A percentile compares a stretch with the other conserved stretches of the same genome.
phyloP scores from a whole-genome alignment of 2,329 filamentous ascomycete species.

The Aspergillus hortae region DNA sequence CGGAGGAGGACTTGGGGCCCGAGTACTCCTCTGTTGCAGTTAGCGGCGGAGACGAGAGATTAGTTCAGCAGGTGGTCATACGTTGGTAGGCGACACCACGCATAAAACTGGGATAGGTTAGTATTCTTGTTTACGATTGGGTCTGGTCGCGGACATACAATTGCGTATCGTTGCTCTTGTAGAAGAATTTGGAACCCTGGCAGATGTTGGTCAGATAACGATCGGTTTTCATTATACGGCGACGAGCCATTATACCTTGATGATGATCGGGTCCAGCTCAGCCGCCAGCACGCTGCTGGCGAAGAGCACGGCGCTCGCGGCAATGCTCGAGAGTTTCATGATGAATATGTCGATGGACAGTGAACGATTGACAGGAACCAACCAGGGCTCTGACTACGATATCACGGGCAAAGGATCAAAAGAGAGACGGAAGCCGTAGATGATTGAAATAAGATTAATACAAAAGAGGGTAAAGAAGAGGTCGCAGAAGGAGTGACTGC shows the following conservation, averaged over 20 bases:
- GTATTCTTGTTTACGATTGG: neutral
- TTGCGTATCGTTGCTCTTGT: constrained; percentile 69
- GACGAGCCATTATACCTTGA: constrained; percentile 53
- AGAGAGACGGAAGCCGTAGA: neutral
- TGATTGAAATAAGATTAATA: neutral
- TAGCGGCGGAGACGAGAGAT: neutral
- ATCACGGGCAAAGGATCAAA: neutral
- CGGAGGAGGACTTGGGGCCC: constrained; percentile 49
- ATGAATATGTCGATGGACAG: constrained; percentile 18
- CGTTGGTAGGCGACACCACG: constrained; percentile 89
- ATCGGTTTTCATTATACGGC: neutral
- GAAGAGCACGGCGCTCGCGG: constrained; percentile 50
- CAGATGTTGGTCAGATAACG: neutral
- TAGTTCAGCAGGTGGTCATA: constrained; percentile 24
- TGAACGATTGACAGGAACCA: neutral
- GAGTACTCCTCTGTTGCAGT: constrained; percentile 55
- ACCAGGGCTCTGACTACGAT: neutral
- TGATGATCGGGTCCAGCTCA: constrained; percentile 53
- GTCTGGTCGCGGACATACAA: constrained; percentile 48
- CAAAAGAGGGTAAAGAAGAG: neutral
- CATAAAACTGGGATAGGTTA: constrained; percentile 59
- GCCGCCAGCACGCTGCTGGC: constrained; percentile 47
- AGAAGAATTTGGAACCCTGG: constrained; percentile 80
- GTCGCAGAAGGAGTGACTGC: neutral
- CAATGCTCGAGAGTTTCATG: constrained; percentile 50